phyloP scores from a whole-genome alignment of 2,329 filamentous ascomycete genomes.

The Colletotrichum sp. region DNA sequence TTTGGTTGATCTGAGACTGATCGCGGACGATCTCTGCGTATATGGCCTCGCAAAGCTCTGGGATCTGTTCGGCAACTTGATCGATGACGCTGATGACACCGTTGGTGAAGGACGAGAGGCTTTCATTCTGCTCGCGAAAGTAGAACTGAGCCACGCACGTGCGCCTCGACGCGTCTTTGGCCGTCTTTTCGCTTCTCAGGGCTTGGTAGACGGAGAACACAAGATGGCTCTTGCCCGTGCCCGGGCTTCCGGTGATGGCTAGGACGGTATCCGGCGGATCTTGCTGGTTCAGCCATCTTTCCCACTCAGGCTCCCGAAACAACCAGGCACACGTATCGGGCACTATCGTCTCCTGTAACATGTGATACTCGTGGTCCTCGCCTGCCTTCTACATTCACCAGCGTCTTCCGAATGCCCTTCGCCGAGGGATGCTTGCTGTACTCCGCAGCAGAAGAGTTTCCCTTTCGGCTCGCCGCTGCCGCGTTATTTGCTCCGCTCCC shows the following conservation, averaged over 20 bases:
- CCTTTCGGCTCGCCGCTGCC: background rate
- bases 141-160: constrained; percentile 37
- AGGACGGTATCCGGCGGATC: constrained; percentile 22
- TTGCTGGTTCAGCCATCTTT: constrained; percentile 27
- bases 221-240: constrained; percentile 38
- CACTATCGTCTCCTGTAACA: constrained; percentile 32
- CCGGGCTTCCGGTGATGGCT: constrained; percentile 31
- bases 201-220: constrained; percentile 27
- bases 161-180: constrained; percentile 18
- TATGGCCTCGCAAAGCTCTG: constrained; percentile 31
- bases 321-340: constrained; percentile 36
- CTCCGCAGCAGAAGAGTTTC: constrained; percentile 9
- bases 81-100: constrained; percentile 31
- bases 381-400: constrained; percentile 24
- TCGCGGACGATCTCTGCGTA: constrained; percentile 30
- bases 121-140: constrained; percentile 37
- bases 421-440: constrained; percentile 25
- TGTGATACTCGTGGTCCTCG: constrained; percentile 28
- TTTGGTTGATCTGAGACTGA: constrained; percentile 14
- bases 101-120: constrained; percentile 24
- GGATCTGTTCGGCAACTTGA: constrained; percentile 34
- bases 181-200: constrained; percentile 2
- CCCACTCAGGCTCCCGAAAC: constrained; percentile 28
- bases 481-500: constrained; percentile 4
- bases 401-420: constrained; percentile 26